phyloP scores from a whole-genome alignment of 2,329 filamentous ascomycete genomes.

The Aspergillus neoniger region DNA sequence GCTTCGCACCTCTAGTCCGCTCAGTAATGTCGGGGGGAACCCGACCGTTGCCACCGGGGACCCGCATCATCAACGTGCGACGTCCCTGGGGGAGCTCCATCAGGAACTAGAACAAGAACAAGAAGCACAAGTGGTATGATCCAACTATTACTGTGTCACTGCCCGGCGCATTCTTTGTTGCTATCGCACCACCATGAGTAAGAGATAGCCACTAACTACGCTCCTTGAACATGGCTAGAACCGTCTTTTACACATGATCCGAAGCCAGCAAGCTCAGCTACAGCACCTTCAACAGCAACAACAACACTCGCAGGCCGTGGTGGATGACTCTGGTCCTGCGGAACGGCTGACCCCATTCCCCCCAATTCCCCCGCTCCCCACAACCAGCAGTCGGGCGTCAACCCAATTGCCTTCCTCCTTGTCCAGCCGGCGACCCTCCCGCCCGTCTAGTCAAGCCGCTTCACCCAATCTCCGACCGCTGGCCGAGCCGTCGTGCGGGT shows the following conservation, averaged over 20 bases:
- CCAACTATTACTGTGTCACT: conserved; percentile 4
- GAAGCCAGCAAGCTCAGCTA: conserved; percentile 49
- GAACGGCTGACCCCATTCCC: conserved; percentile 46
- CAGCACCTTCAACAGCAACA: conserved; percentile 43
- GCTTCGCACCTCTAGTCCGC: conserved; percentile 46
- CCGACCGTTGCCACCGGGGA: conserved; percentile 47
- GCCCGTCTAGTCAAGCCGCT: conserved; percentile 37
- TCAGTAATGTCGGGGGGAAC: conserved; percentile 43
- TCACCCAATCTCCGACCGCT: conserved; percentile 42
- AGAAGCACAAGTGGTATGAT: conserved; percentile 52
- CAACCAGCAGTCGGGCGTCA: conserved; percentile 35
- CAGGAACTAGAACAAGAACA: conserved; percentile 55
- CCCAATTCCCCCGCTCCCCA: conserved; percentile 30
- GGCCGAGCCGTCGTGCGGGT: conserved; percentile 25
- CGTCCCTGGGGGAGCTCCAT: conserved; percentile 52
- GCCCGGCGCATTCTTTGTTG: background rate
- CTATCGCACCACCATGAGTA: conserved; percentile 1
- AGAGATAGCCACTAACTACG: conserved; percentile 10
- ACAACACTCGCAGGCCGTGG: conserved; percentile 34
- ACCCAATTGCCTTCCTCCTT: conserved; percentile 36
- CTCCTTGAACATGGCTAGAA: conserved; percentile 37
- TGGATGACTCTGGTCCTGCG: conserved; percentile 48
- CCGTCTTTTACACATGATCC: conserved; percentile 53
- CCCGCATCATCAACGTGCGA: conserved; percentile 51
- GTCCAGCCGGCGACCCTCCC: conserved; percentile 38